Base-by-base conservation (phyloP, 1,284 basidiomycete species). In the Cryptococcus wingfieldii region DNA sequence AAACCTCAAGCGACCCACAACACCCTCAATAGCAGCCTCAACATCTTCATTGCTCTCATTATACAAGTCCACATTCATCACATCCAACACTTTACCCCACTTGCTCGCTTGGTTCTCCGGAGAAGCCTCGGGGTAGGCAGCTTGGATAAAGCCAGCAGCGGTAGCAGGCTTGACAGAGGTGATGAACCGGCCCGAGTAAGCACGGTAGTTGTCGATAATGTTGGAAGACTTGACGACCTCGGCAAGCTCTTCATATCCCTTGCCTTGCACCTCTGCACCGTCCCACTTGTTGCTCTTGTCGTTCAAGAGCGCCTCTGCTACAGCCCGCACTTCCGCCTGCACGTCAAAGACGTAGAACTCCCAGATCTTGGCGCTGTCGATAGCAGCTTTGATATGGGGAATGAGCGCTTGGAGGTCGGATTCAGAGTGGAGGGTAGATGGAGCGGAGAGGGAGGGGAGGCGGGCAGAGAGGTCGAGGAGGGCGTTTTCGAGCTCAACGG, bases 331-430 rank as follows among this genome's bases (percentile, higher is more conserved):
- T 10, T 75, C 70, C 0, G 67, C 75, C 43, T 79, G 78, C 6
- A 84, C 81, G 68, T 96, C 86, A 47, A 97, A 80, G 23, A 91
- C 87, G 70, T 97, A 97, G 78, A 87, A 97, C 67, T 96, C 86
- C 90, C 91, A 97, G 25, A 96, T 76, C 42, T 88, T 82, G 39
- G 87, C 83, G 4, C 77, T 77, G 53, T 86, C 83, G 61, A 92
- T 68, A 37, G 83, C 80, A 14, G 81, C 74, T 44, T 81, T 75
- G 66, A 97, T 84, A 13, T 84, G 86, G 23, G 72, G 66, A 49
- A 87, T 79, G 56, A 97, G 80, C 9, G 70, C 70, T 54, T 86
- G 81, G 53, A 96, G 75, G 69, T 97, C 93, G 38, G 78, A 69
- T 50, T 83, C 78, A 1, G 85, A 86, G 12, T 76, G 78, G 60